These are phyloP conservation scores for Arctostaphylos glauca DNA, from an alignment of 148 eudicot genomes.

Conservation along the genomic window DNA sequence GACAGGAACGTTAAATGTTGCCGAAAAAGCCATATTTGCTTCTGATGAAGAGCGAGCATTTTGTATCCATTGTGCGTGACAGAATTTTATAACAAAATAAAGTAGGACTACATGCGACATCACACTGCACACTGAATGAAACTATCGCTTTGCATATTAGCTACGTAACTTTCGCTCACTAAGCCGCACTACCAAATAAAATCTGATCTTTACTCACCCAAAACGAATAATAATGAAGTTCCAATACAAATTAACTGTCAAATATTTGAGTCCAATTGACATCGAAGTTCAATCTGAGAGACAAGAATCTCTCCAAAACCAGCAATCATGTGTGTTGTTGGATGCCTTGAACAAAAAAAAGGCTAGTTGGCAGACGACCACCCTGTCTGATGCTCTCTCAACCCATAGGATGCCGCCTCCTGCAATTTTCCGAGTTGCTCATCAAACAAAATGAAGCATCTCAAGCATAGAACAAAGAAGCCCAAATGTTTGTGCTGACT, in stretches of 20 bases:
- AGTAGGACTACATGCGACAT: slow-evolving; percentile 3
- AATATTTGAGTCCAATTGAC: neutral
- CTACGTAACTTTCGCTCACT: neutral
- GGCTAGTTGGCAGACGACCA: slow-evolving; percentile 26
- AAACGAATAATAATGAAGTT: slow-evolving; percentile 12
- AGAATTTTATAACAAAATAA: neutral
- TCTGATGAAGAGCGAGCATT: neutral
- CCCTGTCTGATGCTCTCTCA: slow-evolving; percentile 23
- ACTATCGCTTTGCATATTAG: neutral
- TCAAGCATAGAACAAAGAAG: neutral
- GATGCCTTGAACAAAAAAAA: slow-evolving; percentile 34
- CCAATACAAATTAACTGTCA: neutral
- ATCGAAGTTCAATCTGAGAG: neutral
- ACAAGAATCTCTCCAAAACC: slow-evolving; percentile 26
- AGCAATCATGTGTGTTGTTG: slow-evolving; percentile 25
- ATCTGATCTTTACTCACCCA: slow-evolving; percentile 3
- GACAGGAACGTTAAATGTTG: neutral
- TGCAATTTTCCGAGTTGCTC: slow-evolving; percentile 28
- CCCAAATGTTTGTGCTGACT: no score
- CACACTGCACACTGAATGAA: neutral
- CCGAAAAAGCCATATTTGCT: neutral
- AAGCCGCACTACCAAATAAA: slow-evolving; percentile 8
- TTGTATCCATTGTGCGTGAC: neutral
- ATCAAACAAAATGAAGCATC: slow-evolving; percentile 4
- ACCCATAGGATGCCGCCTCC: slow-evolving; percentile 77